Base-by-base conservation (phyloP, 306 rosid species). In the Senna tora region DNA sequence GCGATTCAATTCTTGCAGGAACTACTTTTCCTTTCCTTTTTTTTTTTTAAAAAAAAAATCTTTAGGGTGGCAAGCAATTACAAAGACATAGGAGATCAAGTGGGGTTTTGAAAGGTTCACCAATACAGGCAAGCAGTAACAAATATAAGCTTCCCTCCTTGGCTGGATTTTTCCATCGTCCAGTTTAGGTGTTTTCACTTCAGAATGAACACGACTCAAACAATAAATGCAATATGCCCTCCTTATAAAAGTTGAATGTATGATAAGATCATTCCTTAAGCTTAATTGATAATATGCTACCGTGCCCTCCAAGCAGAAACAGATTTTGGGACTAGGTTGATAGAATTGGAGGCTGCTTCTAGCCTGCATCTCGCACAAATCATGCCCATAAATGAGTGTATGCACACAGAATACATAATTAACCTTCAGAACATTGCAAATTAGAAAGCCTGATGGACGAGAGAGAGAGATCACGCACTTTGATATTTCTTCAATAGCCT, bases 221-320 rank as follows among this genome's bases (percentile, higher is more conserved):
- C 56, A 42, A 69, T 30, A 51, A 60, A 20, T 12, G 65, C 86
- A 72, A 82, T 25, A 5, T 38, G 50, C 36, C 46, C 41, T 59
- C 74, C 41, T 33, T 11, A 63, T 17, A 65, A 56, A 38, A 69
- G 19, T 54, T 5, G n/a, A 22, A 22, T 55, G 15, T 16, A 17
- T 71, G 33, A 75, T 0, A 66, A 61, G 38, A 39, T 61, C 58
- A 19, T 30, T 64, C 64, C 46, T 1, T 34, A 5, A 20, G 69
- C 78, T n/a, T 39, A 42, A 15, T 13, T 73, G 57, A 51, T 76
- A 47, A n/a, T 34, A 32, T 15, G 28, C 84, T 91, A 89, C 69
- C 93, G 86, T 21, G 80, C 72, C 79, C 97, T 81, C 96, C 99
- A 94, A 62, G 81, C 75, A 47, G 98, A 87, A 82, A 93, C 97